Conservation (phyloP, 2,329 filamentous ascomycete genomes). For the Arthrobotrys sinensis region DNA sequence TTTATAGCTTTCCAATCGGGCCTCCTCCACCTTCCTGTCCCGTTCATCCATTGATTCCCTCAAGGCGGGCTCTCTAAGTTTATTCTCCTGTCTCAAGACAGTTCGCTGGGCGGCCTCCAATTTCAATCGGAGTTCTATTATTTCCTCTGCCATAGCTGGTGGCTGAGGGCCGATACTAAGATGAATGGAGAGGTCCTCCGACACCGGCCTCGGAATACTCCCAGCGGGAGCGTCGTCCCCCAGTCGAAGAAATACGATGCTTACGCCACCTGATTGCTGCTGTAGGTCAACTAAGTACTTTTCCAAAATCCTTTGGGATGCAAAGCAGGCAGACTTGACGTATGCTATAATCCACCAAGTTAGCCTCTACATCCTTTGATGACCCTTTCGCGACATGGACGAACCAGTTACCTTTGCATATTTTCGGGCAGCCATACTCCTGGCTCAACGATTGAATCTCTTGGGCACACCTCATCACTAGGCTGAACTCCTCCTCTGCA, state of each 20-base stretch:
- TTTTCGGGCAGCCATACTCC: not conserved
- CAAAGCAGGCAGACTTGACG: not conserved
- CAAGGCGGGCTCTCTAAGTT: conserved; percentile 12
- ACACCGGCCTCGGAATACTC: not conserved
- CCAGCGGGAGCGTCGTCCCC: conserved; percentile 2
- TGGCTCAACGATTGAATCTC: not conserved
- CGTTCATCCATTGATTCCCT: conserved; percentile 10
- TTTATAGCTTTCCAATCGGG: conserved; percentile 6
- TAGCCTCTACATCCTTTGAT: not conserved
- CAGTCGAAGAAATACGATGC: not conserved
- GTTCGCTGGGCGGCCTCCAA: conserved; percentile 15
- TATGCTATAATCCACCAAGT: conserved; percentile 14
- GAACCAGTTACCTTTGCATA: not conserved
- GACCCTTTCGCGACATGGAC: not conserved
- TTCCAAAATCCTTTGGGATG: not conserved
- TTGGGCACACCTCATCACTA: conserved; percentile 17
- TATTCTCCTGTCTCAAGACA: conserved; percentile 28
- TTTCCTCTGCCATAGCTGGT: not conserved
- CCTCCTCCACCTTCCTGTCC: conserved; percentile 18
- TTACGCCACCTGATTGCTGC: not conserved
- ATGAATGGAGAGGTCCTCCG: conserved; percentile 7
- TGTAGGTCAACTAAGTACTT: not conserved
- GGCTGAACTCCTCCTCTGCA: conserved; percentile 74
- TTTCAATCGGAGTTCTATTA: conserved; percentile 4
- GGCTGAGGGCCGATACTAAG: not conserved